These are phyloP conservation scores for Podospora conica DNA, from an alignment of 495 filamentous ascomycete genomes.

Conservation along the genomic window DNA sequence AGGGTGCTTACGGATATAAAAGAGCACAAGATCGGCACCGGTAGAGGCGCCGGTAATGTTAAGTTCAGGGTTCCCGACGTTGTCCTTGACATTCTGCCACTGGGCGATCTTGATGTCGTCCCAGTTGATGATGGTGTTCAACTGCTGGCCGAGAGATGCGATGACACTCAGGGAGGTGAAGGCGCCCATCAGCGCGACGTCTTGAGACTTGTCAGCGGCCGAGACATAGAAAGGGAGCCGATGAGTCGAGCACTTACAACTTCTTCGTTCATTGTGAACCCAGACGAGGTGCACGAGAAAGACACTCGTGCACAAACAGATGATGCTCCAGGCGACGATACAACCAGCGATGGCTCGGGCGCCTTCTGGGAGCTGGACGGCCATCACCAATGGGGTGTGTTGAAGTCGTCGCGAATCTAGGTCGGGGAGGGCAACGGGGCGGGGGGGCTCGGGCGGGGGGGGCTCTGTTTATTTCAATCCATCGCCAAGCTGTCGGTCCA, in stretches of 20 bases:
- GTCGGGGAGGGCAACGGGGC: neutral
- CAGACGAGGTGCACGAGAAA: conserved; percentile 39
- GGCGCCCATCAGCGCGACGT: conserved; percentile 39
- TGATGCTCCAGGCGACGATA: conserved; percentile 38
- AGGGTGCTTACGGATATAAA: conserved; percentile 38
- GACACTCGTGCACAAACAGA: conserved; percentile 31
- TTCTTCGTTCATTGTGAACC: conserved; percentile 40
- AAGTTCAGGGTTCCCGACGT: conserved; percentile 37
- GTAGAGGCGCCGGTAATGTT: conserved; percentile 41
- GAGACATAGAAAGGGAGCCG: neutral
- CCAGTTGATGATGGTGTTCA: conserved; percentile 40
- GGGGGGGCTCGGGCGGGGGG: neutral
- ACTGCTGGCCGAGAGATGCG: conserved; percentile 41
- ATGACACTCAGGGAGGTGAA: conserved; percentile 34
- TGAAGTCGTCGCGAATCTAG: neutral
- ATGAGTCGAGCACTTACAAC: conserved; percentile 33
- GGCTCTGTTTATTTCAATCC: neutral
- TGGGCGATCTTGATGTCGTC: conserved; percentile 37
- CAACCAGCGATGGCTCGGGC: conserved; percentile 32
- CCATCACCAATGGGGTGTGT: conserved; percentile 22
- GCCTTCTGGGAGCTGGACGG: conserved; percentile 35
- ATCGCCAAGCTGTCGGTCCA: neutral
- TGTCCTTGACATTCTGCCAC: conserved; percentile 29
- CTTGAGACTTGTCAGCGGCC: conserved; percentile 19
- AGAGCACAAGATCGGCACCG: conserved; percentile 39